A percentile compares a stretch with the other conserved stretches of the same genome.
Conservation (phyloP, 805 yeast species). For the Cyberlindnera mississippiensis region DNA sequence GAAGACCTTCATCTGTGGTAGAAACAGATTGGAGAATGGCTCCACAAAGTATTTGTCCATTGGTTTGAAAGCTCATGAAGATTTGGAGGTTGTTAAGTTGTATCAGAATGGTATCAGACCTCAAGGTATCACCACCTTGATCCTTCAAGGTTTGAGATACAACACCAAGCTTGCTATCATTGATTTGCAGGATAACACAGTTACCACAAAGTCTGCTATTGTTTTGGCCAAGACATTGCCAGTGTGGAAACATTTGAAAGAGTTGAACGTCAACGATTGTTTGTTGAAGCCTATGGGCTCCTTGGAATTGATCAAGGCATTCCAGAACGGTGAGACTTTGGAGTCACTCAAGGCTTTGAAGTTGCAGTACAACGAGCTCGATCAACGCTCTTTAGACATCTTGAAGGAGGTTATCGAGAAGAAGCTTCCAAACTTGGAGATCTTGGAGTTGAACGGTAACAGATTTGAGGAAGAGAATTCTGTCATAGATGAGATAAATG, state of each 20-base stretch:
- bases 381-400: conserved; percentile 55
- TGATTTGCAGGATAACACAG: conserved; percentile 94
- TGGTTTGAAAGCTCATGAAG: conserved; percentile 77
- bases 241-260: conserved; percentile 64
- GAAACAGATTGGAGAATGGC: conserved; percentile 96
- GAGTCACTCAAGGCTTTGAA: conserved; percentile 52
- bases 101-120: conserved; percentile 98
- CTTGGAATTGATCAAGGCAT: conserved; percentile 45
- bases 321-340: conserved; percentile 37
- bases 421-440: conserved; percentile 56
- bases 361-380: conserved; percentile 87
- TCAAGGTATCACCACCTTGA: conserved; percentile 74
- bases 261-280: conserved; percentile 87
- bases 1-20: conserved; percentile 90
- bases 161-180: conserved; percentile 60
- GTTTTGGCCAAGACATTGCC: conserved; percentile 59
- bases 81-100: conserved; percentile 68
- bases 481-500: conserved; percentile 54
- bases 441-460: conserved; percentile 89
- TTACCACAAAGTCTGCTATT: conserved; percentile 64
- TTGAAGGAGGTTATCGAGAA: conserved; percentile 50
- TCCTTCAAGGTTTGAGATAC: conserved; percentile 64
- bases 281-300: conserved; percentile 80
- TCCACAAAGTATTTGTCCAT: conserved; percentile 81
- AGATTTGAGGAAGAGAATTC: conserved; percentile 86